Percentiles rank a stretch among this genome's conserved stretches.
phyloP scores from a whole-genome alignment of 1,139 yeast species.

The Ogataea hybrid region DNA sequence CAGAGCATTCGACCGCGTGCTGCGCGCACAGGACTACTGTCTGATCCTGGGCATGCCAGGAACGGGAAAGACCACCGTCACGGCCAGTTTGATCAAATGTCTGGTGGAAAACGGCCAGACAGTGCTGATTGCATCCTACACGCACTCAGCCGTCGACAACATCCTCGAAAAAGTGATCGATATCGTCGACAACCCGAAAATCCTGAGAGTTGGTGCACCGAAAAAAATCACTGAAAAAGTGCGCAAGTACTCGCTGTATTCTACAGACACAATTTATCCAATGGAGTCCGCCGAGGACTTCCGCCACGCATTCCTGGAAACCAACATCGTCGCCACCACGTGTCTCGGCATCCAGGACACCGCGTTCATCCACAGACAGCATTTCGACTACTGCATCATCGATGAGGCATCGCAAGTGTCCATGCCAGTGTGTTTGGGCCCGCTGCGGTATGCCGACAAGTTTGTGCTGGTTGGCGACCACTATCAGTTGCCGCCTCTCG shows the following conservation, averaged over 20 bases:
- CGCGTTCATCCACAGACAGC: no score
- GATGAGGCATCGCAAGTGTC: no score
- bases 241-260: constrained; percentile 49
- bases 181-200: constrained; percentile 47
- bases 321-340: constrained; percentile 84
- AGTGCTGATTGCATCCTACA: constrained; percentile 78
- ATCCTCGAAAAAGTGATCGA: constrained; percentile 69
- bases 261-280: constrained; percentile 34
- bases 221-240: constrained; percentile 63
- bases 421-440: no score
- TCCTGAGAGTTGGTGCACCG: constrained; percentile 57
- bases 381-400: no score
- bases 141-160: constrained; percentile 96
- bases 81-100: constrained; percentile 66
- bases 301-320: constrained; percentile 44
- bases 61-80: constrained; percentile 94
- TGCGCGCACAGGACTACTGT: constrained; percentile 72
- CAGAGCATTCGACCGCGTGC: no score
- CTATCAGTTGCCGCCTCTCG: no score
- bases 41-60: constrained; percentile 97
- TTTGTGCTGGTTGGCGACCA: no score
- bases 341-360: constrained; percentile 76
- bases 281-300: constrained; percentile 48
- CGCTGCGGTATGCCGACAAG: no score
- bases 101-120: constrained; percentile 61